Evolutionary conservation across 2,329 filamentous ascomycete species (phyloP).

Genomic region (Aspergillus sp.): DNA sequence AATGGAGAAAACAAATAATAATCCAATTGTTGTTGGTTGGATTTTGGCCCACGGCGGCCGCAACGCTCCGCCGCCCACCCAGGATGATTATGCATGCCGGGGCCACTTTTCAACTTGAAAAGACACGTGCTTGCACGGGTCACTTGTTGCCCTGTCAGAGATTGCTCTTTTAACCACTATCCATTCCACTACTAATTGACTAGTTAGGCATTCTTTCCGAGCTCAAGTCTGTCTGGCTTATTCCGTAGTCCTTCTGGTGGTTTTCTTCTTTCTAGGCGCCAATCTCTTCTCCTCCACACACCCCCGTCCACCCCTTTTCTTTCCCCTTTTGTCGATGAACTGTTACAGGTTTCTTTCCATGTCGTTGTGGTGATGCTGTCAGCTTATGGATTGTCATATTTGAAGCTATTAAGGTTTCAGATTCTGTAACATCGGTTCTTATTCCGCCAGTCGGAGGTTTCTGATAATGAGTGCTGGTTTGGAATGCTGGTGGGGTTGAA

Average conservation of each 20-base stretch:
- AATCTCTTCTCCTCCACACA: no score
- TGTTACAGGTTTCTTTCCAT: background rate
- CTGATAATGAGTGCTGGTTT: no score
- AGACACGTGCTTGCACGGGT: constrained; percentile 18
- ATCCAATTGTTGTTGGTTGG: background rate
- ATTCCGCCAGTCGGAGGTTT: no score
- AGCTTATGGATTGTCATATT: background rate
- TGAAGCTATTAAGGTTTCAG: no score
- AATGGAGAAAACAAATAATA: background rate
- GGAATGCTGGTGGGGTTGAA: no score
- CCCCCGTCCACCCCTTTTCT: background rate
- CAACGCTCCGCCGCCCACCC: background rate
- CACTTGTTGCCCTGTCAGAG: constrained; percentile 15
- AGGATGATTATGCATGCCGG: constrained; percentile 3
- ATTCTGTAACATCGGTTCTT: no score
- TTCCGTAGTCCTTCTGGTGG: background rate
- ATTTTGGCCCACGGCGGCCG: background rate
- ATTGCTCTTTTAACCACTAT: background rate
- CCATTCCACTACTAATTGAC: background rate
- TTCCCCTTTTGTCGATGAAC: background rate
- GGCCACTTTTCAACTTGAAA: background rate
- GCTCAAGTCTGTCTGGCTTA: background rate
- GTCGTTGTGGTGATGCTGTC: background rate
- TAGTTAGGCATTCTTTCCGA: background rate
- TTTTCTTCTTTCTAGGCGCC: background rate